These are phyloP conservation scores for Wallacemonas sp. DNA, from an alignment of 208 protist species.

Conservation along the genomic window DNA sequence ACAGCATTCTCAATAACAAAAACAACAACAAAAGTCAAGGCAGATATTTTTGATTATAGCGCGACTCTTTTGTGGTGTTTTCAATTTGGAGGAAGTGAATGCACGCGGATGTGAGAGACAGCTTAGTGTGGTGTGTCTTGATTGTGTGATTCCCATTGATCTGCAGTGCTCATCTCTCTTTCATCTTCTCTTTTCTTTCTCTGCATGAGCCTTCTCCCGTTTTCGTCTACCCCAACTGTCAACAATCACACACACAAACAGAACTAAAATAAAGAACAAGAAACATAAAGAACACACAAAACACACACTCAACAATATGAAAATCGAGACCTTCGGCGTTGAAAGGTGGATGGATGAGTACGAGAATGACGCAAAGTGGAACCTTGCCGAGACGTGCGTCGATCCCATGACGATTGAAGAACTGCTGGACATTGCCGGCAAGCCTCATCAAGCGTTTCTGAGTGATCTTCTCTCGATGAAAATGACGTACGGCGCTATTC, in stretches of 20 bases:
- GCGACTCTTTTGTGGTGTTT: not conserved
- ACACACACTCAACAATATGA: slow-evolving; percentile 8
- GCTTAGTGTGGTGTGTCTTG: too few relatives aligned
- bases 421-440: slow-evolving; percentile 10
- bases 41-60: not conserved
- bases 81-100: slow-evolving; percentile 13
- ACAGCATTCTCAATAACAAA: too few relatives aligned
- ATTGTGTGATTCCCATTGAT: not conserved
- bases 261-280: too few relatives aligned
- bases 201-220: slow-evolving; percentile 10
- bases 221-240: slow-evolving; percentile 1
- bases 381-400: slow-evolving; percentile 17
- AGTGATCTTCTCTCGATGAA: slow-evolving; percentile 10
- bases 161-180: slow-evolving; percentile 20
- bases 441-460: not conserved
- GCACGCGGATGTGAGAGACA: slow-evolving; percentile 18
- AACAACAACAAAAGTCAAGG: too few relatives aligned
- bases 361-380: slow-evolving; percentile 7
- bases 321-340: slow-evolving; percentile 16
- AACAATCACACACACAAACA: too few relatives aligned
- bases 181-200: slow-evolving; percentile 11
- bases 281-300: too few relatives aligned
- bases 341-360: slow-evolving; percentile 18
- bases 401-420: slow-evolving; percentile 12
- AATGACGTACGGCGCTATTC: slow-evolving; percentile 20